Base-by-base conservation (phyloP, 1,284 basidiomycete genomes). In the Heterobasidion annosum region DNA sequence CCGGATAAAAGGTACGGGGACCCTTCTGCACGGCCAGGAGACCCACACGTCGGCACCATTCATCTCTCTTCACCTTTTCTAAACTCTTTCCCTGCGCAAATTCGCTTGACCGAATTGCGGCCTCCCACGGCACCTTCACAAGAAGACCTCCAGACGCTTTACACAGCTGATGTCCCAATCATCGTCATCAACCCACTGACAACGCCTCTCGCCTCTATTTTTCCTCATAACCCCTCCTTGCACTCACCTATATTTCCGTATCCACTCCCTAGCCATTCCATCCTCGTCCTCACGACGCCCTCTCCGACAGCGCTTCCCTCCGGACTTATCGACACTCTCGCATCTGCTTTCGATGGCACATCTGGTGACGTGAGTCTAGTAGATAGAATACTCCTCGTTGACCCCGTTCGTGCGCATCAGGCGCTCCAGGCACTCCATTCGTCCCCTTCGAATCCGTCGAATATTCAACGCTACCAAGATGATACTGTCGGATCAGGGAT, bases 381-480 rank as follows among this genome's bases (percentile, higher is more conserved):
- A 6, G 34, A 50, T 37, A 48, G 68, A 33, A 65, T 83, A 45
- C 62, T 85, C 15, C 74, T 78, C 57, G 69, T 78, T 15, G 82
- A 87, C 60, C 80, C 83, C 2, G 58, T 63, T 40, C 78, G 79
- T 50, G 85, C 85, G 0, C 57, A 81, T 5, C 63, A 67, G 0
- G 85, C 82, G 2, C 69, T 83, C 6, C 67, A 69, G 19, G 60
- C 70, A 7, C 67, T 89, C 44, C 74, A 71, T 54, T 58, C 70
- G 10, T 67, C 77, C 44, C 69, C 77, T 0, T 67, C 66, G 10
- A 78, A 79, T 4, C 60, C 78, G 10, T 59, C 70, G 2, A 72
- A 76, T 25, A 73, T 89, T 10, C 81, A 85, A 58, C 70, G 68
- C 55, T 90, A 82, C 65, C 83, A 87, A 63, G 74, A 79, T 57